Evolutionary conservation across 768 basidiomycete species (phyloP).

Genomic region (Boletus subcaerulescens): DNA sequence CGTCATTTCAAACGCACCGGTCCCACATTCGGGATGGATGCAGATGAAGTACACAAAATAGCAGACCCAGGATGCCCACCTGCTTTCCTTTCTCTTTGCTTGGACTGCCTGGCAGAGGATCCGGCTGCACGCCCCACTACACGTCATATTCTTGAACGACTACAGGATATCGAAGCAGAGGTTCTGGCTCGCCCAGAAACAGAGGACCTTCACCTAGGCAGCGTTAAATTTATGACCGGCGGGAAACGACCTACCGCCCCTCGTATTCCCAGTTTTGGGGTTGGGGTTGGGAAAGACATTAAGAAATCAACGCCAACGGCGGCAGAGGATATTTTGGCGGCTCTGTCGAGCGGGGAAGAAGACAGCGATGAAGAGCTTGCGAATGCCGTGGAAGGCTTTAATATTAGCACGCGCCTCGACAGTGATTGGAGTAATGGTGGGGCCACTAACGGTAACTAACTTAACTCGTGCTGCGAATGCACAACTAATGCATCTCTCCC

Average conservation of each 20-base stretch:
- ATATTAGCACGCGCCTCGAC: conserved; percentile 45
- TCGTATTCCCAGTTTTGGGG: conserved; percentile 86
- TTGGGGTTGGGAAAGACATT: conserved; percentile 64
- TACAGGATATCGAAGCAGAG: conserved; percentile 81
- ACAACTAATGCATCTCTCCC: conserved; percentile 12
- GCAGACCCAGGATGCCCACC: conserved; percentile 77
- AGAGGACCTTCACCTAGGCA: conserved; percentile 77
- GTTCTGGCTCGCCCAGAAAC: conserved; percentile 67
- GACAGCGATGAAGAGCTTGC: conserved; percentile 65
- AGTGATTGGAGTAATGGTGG: conserved; percentile 42
- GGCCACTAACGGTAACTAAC: conserved; percentile 32
- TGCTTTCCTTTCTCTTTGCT: conserved; percentile 69
- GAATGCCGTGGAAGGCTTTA: conserved; percentile 55
- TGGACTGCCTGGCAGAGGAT: conserved; percentile 71
- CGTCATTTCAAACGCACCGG: conserved; percentile 71
- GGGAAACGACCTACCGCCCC: conserved; percentile 58
- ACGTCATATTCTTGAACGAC: conserved; percentile 70
- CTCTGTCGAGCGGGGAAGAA: conserved; percentile 45
- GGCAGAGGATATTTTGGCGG: conserved; percentile 34
- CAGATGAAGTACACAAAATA: conserved; percentile 62
- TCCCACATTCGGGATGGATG: conserved; percentile 77
- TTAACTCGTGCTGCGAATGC: conserved; percentile 3
- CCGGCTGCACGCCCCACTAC: conserved; percentile 73
- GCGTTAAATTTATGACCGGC: conserved; percentile 77
- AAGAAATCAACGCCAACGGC: conserved; percentile 32